Percentiles rank a stretch among this genome's conserved stretches.
These are phyloP conservation scores for Populus euphratica DNA, from an alignment of 345 rosid species.

Conservation along the genomic window DNA sequence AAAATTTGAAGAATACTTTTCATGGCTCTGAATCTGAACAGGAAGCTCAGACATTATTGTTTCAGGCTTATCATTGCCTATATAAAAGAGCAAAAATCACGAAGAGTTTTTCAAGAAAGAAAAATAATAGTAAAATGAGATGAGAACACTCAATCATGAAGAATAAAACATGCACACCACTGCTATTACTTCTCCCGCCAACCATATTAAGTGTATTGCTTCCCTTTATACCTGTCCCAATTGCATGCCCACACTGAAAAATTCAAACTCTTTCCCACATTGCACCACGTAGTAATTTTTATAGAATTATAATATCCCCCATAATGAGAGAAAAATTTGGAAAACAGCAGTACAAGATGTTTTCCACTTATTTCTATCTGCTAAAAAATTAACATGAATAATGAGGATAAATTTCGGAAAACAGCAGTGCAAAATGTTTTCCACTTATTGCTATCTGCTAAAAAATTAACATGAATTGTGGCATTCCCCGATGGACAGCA, in stretches of 20 bases:
- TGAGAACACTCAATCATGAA: background rate
- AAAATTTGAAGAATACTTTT: constrained; percentile 17
- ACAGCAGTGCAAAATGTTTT: background rate
- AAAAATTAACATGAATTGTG: background rate
- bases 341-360: background rate
- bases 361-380: background rate
- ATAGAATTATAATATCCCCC: background rate
- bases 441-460: background rate
- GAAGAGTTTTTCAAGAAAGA: constrained; percentile 8
- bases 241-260: too few species aligned
- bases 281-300: too few species aligned
- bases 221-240: too few species aligned
- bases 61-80: constrained; percentile 41
- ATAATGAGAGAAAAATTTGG: background rate
- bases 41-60: constrained; percentile 36
- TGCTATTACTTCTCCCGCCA: background rate
- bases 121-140: background rate
- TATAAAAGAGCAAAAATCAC: constrained; percentile 20
- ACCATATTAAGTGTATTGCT: too few species aligned
- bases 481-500: background rate
- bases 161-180: background rate
- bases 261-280: too few species aligned
- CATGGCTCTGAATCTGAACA: constrained; percentile 24
- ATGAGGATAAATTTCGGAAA: background rate
- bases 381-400: background rate